Conservation (phyloP, 495 filamentous ascomycete species). For the Xylaria acuta region DNA sequence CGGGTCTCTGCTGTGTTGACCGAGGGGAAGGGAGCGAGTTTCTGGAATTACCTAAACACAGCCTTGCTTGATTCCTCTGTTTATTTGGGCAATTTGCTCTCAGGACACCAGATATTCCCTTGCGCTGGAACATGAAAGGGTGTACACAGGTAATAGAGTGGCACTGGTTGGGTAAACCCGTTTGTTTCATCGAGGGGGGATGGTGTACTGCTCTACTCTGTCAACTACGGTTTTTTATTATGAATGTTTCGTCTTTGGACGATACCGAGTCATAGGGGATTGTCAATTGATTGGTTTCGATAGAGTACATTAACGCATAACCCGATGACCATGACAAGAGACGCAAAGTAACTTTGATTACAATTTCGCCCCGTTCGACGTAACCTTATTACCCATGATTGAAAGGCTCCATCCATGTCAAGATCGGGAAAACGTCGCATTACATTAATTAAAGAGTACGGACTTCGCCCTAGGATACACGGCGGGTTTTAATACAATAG, state of each 20-base stretch:
- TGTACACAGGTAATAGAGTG: not conserved
- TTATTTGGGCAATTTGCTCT: not conserved
- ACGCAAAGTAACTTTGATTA: not conserved
- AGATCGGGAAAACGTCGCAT: not conserved
- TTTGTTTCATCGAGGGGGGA: not conserved
- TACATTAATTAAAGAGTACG: constrained; percentile 20
- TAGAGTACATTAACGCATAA: not conserved
- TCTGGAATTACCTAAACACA: not conserved
- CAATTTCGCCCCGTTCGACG: not conserved
- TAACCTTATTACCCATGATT: not conserved
- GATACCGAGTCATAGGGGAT: not conserved
- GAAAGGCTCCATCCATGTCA: not conserved
- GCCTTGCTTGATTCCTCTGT: not conserved
- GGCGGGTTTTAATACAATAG: not conserved
- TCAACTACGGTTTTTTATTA: not conserved
- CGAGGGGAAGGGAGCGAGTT: not conserved
- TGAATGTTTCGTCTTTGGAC: not conserved
- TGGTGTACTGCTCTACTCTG: not conserved
- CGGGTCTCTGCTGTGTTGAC: not conserved
- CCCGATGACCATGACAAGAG: not conserved
- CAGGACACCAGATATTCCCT: not conserved
- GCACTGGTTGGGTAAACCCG: not conserved
- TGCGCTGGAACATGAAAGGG: not conserved
- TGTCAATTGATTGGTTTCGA: not conserved
- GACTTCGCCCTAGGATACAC: not conserved